Conservation (phyloP, 2,329 filamentous ascomycete species). For the Myriosclerotinia duriaeana region DNA sequence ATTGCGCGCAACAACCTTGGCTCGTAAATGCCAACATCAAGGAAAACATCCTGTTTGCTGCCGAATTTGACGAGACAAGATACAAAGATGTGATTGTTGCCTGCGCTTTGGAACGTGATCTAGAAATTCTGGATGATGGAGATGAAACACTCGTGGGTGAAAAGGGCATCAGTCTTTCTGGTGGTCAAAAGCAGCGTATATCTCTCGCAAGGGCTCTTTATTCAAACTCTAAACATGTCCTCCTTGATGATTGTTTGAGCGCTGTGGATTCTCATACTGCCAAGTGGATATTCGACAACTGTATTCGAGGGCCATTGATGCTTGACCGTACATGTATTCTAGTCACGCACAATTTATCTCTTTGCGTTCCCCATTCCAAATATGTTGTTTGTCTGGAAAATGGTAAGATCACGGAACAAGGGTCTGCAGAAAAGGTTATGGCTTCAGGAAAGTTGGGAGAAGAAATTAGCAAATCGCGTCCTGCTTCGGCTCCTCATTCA, state of each 20-base stretch:
- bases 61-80: conserved; percentile 73
- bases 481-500: conserved; percentile 68
- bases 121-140: conserved; percentile 87
- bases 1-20: conserved; percentile 96
- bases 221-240: conserved; percentile 84
- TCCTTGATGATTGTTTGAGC: conserved; percentile 93
- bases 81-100: conserved; percentile 88
- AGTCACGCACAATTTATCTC: conserved; percentile 91
- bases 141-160: conserved; percentile 94
- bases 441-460: conserved; percentile 86
- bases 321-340: conserved; percentile 84
- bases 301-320: conserved; percentile 88
- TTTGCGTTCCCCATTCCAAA: conserved; percentile 78
- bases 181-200: conserved; percentile 96
- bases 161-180: conserved; percentile 94
- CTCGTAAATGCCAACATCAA: conserved; percentile 93
- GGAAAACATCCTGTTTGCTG: conserved; percentile 92
- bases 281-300: conserved; percentile 96
- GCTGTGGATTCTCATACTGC: conserved; percentile 97
- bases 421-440: conserved; percentile 75
- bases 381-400: conserved; percentile 86
- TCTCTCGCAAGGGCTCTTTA: conserved; percentile 97
- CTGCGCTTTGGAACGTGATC: conserved; percentile 85
- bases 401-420: conserved; percentile 74
- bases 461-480: conserved; percentile 73